Conservation (phyloP, 306 rosid species). For the Vigna unguiculata region DNA sequence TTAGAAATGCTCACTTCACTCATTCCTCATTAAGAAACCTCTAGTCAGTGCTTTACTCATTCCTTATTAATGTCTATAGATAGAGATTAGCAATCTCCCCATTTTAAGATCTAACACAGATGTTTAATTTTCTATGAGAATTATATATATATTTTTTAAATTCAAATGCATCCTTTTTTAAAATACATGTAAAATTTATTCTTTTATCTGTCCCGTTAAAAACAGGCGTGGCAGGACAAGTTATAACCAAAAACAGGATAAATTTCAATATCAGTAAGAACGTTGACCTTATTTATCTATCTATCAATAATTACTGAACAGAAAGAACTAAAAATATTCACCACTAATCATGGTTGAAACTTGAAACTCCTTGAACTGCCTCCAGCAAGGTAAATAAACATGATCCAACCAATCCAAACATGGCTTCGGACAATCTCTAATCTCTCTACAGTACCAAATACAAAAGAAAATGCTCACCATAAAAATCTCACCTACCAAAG, state of each 20-base stretch:
- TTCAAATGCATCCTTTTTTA: not conserved
- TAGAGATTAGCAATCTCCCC: no score
- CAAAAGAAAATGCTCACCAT: conserved; percentile 35
- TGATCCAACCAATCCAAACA: conserved; percentile 33
- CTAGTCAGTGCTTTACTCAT: no score
- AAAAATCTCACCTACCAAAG: conserved; percentile 26
- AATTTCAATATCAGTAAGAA: not conserved
- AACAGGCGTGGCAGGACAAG: no score
- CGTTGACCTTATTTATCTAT: not conserved
- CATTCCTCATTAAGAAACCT: no score
- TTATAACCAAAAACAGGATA: no score
- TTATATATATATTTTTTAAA: no score
- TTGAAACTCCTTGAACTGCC: conserved; percentile 17
- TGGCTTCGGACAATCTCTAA: conserved; percentile 23
- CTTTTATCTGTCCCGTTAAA: no score
- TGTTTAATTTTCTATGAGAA: no score
- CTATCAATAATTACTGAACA: not conserved
- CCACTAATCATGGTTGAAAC: not conserved
- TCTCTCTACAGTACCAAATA: conserved; percentile 36
- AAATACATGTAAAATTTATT: no score
- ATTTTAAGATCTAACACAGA: no score
- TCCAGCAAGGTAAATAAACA: conserved; percentile 36
- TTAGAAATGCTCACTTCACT: no score
- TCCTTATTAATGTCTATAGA: no score
- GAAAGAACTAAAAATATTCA: conserved; percentile 3